Evolutionary conservation across 805 yeast genomes (phyloP).

Genomic region (Novakomyces olei): DNA sequence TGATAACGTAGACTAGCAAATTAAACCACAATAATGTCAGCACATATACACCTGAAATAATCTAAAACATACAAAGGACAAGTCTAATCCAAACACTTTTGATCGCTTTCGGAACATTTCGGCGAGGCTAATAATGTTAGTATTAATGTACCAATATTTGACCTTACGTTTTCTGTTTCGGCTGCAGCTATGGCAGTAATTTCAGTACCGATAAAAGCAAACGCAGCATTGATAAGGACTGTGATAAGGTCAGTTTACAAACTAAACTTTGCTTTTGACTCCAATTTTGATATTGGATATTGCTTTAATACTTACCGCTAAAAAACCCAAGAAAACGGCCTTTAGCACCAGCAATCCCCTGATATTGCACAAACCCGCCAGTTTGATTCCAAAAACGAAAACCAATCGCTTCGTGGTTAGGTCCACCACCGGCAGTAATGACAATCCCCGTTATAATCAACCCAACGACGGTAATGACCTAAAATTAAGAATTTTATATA

Average conservation of each 20-base stretch:
- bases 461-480: slow-evolving; percentile 35
- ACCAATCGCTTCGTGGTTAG: slow-evolving; percentile 34
- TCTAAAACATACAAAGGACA: slow-evolving; percentile 40
- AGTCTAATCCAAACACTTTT: slow-evolving; percentile 74
- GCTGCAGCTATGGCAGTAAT: slow-evolving; percentile 57
- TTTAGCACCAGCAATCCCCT: slow-evolving; percentile 28
- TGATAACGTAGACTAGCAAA: too few relatives aligned
- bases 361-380: slow-evolving; percentile 29
- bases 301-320: too few relatives aligned
- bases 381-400: slow-evolving; percentile 38
- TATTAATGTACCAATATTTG: too few relatives aligned
- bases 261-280: too few relatives aligned
- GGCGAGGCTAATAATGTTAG: slow-evolving; percentile 43
- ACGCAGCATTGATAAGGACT: slow-evolving; percentile 57
- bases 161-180: too few relatives aligned
- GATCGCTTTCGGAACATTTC: slow-evolving; percentile 45
- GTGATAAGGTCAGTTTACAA: too few relatives aligned
- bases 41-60: too few relatives aligned
- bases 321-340: slow-evolving; percentile 41
- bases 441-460: slow-evolving; percentile 39
- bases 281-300: too few relatives aligned
- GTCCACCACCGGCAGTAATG: slow-evolving; percentile 35
- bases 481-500: too few relatives aligned
- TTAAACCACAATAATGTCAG: too few relatives aligned
- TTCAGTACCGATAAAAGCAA: slow-evolving; percentile 49